A percentile compares a stretch with the other conserved stretches of the same genome.
Conservation (phyloP, 2,329 filamentous ascomycete species). For the Hymenoscyphus linearis region DNA sequence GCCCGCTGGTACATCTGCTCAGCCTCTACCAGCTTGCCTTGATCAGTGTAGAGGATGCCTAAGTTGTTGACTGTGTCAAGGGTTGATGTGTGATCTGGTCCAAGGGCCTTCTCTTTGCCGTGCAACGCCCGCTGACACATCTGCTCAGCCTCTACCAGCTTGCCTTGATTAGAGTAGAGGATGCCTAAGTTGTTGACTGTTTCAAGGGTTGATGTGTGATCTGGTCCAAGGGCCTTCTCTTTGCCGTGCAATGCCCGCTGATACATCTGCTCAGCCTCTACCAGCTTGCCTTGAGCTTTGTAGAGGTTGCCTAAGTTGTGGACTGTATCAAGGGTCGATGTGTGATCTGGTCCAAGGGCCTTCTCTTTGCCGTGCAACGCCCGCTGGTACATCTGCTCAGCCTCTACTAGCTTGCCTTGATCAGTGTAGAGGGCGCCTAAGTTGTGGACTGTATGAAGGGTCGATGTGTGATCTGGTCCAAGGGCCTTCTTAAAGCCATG, state of each 20-base stretch:
- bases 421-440: slow-evolving; percentile 13
- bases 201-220: slow-evolving; percentile 7
- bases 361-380: slow-evolving; percentile 14
- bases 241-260: slow-evolving; percentile 19
- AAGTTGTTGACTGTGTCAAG: slow-evolving; percentile 1
- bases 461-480: slow-evolving; percentile 17
- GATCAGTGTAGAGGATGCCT: slow-evolving; percentile 18
- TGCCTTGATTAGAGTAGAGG: slow-evolving; percentile 24
- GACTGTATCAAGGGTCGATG: slow-evolving; percentile 6
- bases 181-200: slow-evolving; percentile 1
- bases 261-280: slow-evolving; percentile 26
- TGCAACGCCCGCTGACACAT: slow-evolving; percentile 20
- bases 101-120: slow-evolving; percentile 21
- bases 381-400: slow-evolving; percentile 7
- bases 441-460: slow-evolving; percentile 7
- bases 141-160: slow-evolving; percentile 25
- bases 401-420: slow-evolving; percentile 22
- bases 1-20: slow-evolving; percentile 23
- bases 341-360: slow-evolving; percentile 7
- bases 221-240: slow-evolving; percentile 19
- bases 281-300: slow-evolving; percentile 20
- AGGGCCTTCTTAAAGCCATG: slow-evolving; percentile 13
- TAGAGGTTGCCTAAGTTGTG: slow-evolving; percentile 18
- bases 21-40: slow-evolving; percentile 26
- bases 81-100: slow-evolving; percentile 10